A percentile compares a stretch with the other conserved stretches of the same genome.
Evolutionary conservation across 768 basidiomycete species (phyloP).

Genomic region (Boletus eberwhitei): DNA sequence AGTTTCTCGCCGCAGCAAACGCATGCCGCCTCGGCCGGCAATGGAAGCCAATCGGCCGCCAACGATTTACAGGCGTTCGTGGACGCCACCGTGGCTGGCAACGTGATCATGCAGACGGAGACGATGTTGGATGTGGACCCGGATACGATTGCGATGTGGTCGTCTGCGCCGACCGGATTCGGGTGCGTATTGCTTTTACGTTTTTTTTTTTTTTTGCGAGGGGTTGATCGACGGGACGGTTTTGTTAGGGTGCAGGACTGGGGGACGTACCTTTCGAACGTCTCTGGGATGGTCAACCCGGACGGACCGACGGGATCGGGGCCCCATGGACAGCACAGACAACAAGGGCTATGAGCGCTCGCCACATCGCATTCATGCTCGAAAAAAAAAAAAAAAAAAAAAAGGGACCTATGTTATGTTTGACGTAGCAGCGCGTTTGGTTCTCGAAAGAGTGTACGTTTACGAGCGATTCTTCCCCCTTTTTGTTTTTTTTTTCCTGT

Average conservation of each 20-base stretch:
- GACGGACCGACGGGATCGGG: constrained; percentile 10
- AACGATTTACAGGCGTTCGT: constrained; percentile 16
- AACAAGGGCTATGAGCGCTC: too few species aligned
- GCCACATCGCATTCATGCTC: too few species aligned
- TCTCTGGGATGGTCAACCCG: constrained; percentile 24
- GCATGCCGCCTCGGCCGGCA: background rate
- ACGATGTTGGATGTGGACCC: constrained; percentile 35
- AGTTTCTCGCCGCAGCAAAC: background rate
- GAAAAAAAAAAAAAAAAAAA: too few species aligned
- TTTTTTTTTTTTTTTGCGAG: background rate
- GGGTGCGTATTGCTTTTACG: constrained; percentile 53
- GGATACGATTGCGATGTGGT: constrained; percentile 61
- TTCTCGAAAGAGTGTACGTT: too few species aligned
- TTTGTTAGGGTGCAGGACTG: constrained; percentile 37
- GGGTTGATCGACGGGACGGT: background rate
- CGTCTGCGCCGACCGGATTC: constrained; percentile 54
- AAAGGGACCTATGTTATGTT: too few species aligned
- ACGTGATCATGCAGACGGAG: constrained; percentile 1
- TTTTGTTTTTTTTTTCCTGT: too few species aligned
- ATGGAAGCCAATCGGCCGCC: background rate
- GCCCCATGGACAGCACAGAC: background rate
- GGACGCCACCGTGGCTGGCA: background rate
- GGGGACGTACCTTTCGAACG: constrained; percentile 36
- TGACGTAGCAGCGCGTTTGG: too few species aligned
- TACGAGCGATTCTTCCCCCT: too few species aligned